Base-by-base conservation (phyloP, 176 grass and related monocot species). In the Carex myosuroides region DNA sequence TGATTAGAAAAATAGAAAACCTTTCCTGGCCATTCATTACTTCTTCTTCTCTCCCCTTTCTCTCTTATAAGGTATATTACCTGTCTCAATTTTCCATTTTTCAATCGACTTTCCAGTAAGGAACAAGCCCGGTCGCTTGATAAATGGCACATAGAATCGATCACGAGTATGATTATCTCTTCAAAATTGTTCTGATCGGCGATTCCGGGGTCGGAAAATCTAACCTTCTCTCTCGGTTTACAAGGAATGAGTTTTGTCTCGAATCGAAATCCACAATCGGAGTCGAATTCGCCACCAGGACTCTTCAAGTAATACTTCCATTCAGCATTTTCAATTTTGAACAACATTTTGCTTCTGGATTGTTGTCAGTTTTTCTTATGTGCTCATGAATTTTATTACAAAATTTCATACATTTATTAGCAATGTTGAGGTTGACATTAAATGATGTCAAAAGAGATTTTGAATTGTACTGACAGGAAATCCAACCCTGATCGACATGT, bases 211-310 rank as follows among this genome's bases (percentile, higher is more conserved):
- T 83, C 0, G 81, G 81, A 5, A 83, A 83, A 83, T 83, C 81
- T 30, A 83, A 83, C 24, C 53, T 83, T 32, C 81, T 83, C 61
- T 83, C 81, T 17, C 53, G 84, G 9, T 85, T 85, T 56, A 85
- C 84, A 66, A 42, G 84, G 56, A 85, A 85, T 61, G 84, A 85
- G 55, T 85, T 85, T 17, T 85, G 84, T 13, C 84, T 76, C 0
- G 84, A 85, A 50, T 85, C 84, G 35, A 85, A 85, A 78, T 76
- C 84, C 30, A 85, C 84, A 24, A 85, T 85, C 56, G 84, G 84
- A 24, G 84, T 85, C 0, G 84, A 85, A 79, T 85, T 85, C 33
- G 84, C 84, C 5, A 85, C 84, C 50, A 63, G 70, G 13, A 85
- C 84, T 24, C 11, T 46, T 64, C 84, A 76, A 53, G 84, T 85